Percentiles rank a stretch among this genome's conserved stretches.
Conservation (phyloP, 208 protist species). For the Leishmania turanica region DNA sequence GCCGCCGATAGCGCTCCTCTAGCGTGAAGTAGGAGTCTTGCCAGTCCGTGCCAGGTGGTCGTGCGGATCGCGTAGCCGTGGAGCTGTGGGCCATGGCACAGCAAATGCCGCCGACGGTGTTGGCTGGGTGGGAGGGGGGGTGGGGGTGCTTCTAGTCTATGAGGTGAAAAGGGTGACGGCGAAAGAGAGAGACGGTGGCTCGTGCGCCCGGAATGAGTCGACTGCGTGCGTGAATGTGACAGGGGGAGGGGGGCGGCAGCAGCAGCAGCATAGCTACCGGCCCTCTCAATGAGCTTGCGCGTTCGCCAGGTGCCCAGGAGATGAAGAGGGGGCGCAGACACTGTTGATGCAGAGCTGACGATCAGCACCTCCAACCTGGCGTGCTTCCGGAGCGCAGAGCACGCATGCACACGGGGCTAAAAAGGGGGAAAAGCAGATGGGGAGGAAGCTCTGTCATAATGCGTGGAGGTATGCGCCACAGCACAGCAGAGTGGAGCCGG, state of each 20-base stretch:
- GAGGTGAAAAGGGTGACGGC: background rate
- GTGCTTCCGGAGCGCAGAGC: background rate
- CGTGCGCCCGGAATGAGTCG: background rate
- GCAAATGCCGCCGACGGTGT: background rate
- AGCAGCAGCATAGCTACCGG: background rate
- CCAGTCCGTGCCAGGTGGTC: constrained; percentile 72
- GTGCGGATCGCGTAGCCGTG: constrained; percentile 18
- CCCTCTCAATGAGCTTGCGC: background rate
- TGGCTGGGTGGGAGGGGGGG: background rate
- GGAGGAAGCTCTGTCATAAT: background rate
- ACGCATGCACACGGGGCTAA: background rate
- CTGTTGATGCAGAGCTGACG: constrained; percentile 1
- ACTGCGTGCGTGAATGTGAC: background rate
- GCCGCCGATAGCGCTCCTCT: constrained; percentile 77
- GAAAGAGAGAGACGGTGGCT: background rate
- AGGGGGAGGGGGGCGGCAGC: too few relatives aligned
- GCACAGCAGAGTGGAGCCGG: too few relatives aligned
- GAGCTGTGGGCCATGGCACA: constrained; percentile 10
- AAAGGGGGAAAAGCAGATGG: background rate
- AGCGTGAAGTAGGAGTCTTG: constrained; percentile 81
- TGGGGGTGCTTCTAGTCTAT: background rate
- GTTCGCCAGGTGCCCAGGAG: background rate
- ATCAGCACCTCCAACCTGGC: background rate
- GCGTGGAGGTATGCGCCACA: background rate
- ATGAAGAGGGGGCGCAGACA: background rate